These are phyloP conservation scores for Epichloe uncinata DNA, from an alignment of 2,329 filamentous ascomycete species.

Conservation along the genomic window DNA sequence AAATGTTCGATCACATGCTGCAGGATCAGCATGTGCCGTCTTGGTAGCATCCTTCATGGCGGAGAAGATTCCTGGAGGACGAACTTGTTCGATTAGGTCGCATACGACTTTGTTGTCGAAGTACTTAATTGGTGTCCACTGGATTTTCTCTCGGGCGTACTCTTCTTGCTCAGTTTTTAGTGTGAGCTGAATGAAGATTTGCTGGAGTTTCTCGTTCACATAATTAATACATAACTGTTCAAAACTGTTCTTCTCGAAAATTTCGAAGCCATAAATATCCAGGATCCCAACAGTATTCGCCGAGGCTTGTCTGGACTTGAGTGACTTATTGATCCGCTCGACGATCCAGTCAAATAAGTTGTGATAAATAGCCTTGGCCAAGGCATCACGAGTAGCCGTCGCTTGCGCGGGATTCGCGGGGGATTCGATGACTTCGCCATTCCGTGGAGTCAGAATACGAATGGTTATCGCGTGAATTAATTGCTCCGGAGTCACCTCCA, in stretches of 20 bases:
- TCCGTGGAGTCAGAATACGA: constrained; percentile 62
- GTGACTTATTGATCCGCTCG: constrained; percentile 73
- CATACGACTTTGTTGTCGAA: constrained; percentile 99
- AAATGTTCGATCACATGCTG: constrained; percentile 89
- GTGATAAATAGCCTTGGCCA: constrained; percentile 92
- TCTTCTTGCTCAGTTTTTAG: constrained; percentile 96
- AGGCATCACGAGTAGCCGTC: constrained; percentile 71
- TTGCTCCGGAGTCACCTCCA: constrained; percentile 72
- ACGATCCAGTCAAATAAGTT: constrained; percentile 99
- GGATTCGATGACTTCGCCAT: constrained; percentile 58
- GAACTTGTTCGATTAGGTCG: constrained; percentile 83
- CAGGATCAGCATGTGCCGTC: constrained; percentile 91
- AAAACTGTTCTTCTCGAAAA: constrained; percentile 98
- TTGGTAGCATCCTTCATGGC: constrained; percentile 96
- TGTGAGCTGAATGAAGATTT: constrained; percentile 97
- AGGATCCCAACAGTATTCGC: constrained; percentile 87
- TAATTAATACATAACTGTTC: constrained; percentile 99
- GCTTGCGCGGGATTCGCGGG: constrained; percentile 84
- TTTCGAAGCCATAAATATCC: constrained; percentile 98
- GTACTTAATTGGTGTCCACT: constrained; percentile 98
- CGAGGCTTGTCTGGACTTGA: constrained; percentile 63
- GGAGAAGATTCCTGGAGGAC: constrained; percentile 86
- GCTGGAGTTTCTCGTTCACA: constrained; percentile 97
- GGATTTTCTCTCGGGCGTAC: constrained; percentile 88
- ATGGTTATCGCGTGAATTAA: constrained; percentile 82